phyloP scores from a whole-genome alignment of 192 early-diverging fungal species.

The Umbelopsis sp. region DNA sequence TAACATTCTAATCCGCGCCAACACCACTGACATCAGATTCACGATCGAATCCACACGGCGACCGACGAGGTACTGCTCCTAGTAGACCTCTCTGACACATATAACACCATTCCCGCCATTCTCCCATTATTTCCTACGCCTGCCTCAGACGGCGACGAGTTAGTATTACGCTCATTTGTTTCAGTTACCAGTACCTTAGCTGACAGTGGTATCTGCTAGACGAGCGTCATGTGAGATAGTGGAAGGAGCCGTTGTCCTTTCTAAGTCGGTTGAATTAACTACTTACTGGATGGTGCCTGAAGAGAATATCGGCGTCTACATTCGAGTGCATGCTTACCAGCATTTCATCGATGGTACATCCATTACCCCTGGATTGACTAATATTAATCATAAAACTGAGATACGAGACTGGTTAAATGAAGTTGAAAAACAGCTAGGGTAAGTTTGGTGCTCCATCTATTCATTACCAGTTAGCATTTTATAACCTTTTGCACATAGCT shows the following conservation, averaged over 20 bases:
- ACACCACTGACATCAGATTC: not conserved
- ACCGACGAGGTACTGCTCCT: not conserved
- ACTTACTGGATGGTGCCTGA: not conserved
- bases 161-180: not conserved
- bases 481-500: not conserved
- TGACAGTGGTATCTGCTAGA: not conserved
- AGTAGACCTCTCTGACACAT: not conserved
- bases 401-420: not conserved
- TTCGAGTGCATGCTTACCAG: not conserved
- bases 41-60: not conserved
- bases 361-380: not conserved
- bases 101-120: not conserved
- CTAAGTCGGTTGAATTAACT: not conserved
- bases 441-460: not conserved
- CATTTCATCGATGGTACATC: not conserved
- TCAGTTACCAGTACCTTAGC: not conserved
- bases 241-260: not conserved
- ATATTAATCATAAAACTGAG: not conserved
- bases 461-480: too few relatives aligned
- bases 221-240: not conserved
- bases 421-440: not conserved
- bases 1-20: not conserved
- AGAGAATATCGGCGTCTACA: not conserved
- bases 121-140: not conserved
- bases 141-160: not conserved